Conservation (phyloP, 129 eudicot species). For the Helichrysum umbraculigerum region DNA sequence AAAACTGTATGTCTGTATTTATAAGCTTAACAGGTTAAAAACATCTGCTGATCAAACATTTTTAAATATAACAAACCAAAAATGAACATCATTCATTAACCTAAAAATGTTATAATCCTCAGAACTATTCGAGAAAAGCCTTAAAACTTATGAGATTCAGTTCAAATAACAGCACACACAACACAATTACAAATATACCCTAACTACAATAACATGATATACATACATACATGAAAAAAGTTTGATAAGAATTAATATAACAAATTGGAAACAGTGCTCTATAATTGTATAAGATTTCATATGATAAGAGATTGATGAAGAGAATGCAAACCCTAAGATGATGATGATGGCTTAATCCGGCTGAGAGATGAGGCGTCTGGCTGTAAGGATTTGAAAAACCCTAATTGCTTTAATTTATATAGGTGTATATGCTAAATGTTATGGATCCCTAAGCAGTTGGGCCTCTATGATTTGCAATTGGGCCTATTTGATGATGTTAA, state of each 20-base stretch:
- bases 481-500: neutral
- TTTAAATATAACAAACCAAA: neutral
- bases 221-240: neutral
- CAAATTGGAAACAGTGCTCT: no score
- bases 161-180: no score
- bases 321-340: neutral
- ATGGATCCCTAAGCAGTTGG: slow-evolving; percentile 14
- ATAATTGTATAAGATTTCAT: neutral
- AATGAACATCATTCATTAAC: neutral
- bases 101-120: neutral
- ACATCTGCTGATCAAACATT: neutral
- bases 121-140: neutral
- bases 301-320: neutral
- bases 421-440: neutral
- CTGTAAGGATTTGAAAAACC: slow-evolving; percentile 28
- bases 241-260: neutral
- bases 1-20: neutral
- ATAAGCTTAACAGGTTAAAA: no score
- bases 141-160: no score
- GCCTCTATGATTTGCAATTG: neutral
- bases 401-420: slow-evolving; percentile 31
- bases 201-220: neutral
- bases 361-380: slow-evolving; percentile 32
- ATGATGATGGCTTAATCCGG: neutral
- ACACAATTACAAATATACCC: neutral